Evolutionary conservation across 371 early-diverging fungal species (phyloP).

Genomic region (Mucor piriformis): DNA sequence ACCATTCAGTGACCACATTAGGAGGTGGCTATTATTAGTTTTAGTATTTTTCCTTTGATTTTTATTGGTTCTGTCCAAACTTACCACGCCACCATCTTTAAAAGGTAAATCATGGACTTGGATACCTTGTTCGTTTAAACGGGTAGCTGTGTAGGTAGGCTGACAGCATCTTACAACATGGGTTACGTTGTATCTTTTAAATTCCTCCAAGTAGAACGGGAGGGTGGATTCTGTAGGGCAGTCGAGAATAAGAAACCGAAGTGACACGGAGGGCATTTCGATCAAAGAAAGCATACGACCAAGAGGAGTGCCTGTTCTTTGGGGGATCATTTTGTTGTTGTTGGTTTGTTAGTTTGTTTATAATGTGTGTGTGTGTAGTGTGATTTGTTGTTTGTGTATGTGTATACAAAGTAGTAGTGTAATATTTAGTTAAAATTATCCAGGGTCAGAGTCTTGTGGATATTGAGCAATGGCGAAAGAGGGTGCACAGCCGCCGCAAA

Average conservation of each 20-base stretch:
- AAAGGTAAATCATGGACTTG: conserved; percentile 46
- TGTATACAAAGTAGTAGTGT: not conserved
- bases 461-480: conserved; percentile 25
- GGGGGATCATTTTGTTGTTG: conserved; percentile 31
- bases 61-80: conserved; percentile 22
- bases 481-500: conserved; percentile 27
- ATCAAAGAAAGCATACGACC: conserved; percentile 65
- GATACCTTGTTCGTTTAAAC: conserved; percentile 66
- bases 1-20: conserved; percentile 71
- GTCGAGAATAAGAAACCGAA: conserved; percentile 91
- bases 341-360: not conserved
- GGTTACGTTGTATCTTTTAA: conserved; percentile 71
- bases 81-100: conserved; percentile 68
- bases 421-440: conserved; percentile 12
- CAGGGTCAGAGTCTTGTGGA: conserved; percentile 32
- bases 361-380: not conserved
- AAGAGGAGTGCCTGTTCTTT: conserved; percentile 42
- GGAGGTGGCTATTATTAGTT: conserved; percentile 58
- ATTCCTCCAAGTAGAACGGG: conserved; percentile 78
- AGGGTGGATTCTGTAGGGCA: conserved; percentile 86
- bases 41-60: too few species aligned
- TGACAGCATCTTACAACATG: conserved; percentile 86
- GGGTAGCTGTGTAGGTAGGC: conserved; percentile 81
- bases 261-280: conserved; percentile 41
- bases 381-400: not conserved